These are phyloP conservation scores for Macadamia integrifolia DNA, from an alignment of 164 flowering plant species.

Conservation along the genomic window DNA sequence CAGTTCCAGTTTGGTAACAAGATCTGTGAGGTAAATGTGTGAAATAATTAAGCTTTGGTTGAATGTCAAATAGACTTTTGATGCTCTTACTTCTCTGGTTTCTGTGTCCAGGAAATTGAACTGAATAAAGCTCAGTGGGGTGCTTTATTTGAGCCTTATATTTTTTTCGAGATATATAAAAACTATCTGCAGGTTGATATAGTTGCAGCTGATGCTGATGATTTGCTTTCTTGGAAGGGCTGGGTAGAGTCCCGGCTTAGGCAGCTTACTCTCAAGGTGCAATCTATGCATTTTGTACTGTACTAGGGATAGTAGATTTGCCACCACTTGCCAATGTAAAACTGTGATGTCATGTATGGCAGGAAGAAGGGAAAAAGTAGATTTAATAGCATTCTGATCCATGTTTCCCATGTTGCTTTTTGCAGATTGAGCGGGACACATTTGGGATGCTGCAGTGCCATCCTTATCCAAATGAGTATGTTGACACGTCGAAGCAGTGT, in stretches of 20 bases:
- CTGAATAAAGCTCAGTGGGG: slow-evolving; percentile 69
- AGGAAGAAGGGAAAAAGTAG: too few species aligned
- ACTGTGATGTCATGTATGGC: too few species aligned
- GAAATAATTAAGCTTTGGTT: neutral
- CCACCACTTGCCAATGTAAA: too few species aligned
- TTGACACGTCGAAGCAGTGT: slow-evolving; percentile 58
- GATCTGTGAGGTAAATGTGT: slow-evolving; percentile 69
- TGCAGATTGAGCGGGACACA: slow-evolving; percentile 97
- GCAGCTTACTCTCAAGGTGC: slow-evolving; percentile 83
- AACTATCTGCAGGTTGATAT: slow-evolving; percentile 94
- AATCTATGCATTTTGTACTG: neutral
- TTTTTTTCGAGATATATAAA: slow-evolving; percentile 81
- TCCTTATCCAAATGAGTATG: slow-evolving; percentile 82
- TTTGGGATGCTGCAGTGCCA: slow-evolving; percentile 87
- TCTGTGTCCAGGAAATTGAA: slow-evolving; percentile 70
- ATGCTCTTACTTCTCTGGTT: neutral
- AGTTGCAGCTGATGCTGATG: slow-evolving; percentile 78
- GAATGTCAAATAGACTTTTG: neutral
- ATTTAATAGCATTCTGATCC: neutral
- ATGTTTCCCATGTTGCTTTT: neutral
- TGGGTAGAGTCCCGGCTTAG: slow-evolving; percentile 99
- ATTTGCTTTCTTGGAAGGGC: slow-evolving; percentile 87
- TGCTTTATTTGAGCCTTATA: slow-evolving; percentile 76
- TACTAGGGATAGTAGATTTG: neutral
- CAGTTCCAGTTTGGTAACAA: slow-evolving; percentile 75